A percentile compares a stretch with the other conserved stretches of the same genome.
phyloP scores from a whole-genome alignment of 1,284 basidiomycete species.

The Ganoderma boninense region DNA sequence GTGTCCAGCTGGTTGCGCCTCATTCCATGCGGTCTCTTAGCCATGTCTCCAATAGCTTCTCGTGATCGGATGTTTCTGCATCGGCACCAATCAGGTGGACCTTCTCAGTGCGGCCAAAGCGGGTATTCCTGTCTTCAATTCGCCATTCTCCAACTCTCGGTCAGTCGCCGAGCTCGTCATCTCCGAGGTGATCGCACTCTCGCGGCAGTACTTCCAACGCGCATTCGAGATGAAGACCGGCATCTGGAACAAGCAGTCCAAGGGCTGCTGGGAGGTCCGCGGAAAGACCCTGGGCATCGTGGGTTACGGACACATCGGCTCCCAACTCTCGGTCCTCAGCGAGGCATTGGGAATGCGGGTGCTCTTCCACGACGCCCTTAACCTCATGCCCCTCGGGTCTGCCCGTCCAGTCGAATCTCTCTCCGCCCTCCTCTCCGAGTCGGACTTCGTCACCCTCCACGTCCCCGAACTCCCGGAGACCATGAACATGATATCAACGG shows the following conservation, averaged over 20 bases:
- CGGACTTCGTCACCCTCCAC: conserved; percentile 97
- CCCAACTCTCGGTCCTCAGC: conserved; percentile 96
- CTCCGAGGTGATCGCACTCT: conserved; percentile 92
- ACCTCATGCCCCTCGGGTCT: conserved; percentile 97
- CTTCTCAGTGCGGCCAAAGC: conserved; percentile 84
- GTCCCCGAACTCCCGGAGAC: conserved; percentile 98
- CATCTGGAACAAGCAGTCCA: conserved; percentile 99
- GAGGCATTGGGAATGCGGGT: conserved; percentile 98
- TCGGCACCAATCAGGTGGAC: conserved; percentile 99
- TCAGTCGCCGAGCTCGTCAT: conserved; percentile 99
- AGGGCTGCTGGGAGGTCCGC: conserved; percentile 97
- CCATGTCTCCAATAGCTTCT: conserved; percentile 69
- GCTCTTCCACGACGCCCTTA: conserved; percentile 95
- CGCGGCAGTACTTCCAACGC: conserved; percentile 94
- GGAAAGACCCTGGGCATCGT: conserved; percentile 99
- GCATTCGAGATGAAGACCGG: conserved; percentile 89
- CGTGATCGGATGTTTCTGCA: conserved; percentile 99
- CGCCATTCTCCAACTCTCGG: conserved; percentile 99
- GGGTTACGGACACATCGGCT: conserved; percentile 98
- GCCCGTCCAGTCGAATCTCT: conserved; percentile 92
- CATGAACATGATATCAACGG: conserved; percentile 88
- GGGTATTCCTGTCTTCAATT: conserved; percentile 99
- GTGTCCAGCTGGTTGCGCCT: conserved; percentile 29
- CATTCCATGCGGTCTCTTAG: neutral
- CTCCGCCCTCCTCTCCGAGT: conserved; percentile 76